These are phyloP conservation scores for Botrytis fragariae DNA, from an alignment of 2,329 filamentous ascomycete species.

Conservation along the genomic window DNA sequence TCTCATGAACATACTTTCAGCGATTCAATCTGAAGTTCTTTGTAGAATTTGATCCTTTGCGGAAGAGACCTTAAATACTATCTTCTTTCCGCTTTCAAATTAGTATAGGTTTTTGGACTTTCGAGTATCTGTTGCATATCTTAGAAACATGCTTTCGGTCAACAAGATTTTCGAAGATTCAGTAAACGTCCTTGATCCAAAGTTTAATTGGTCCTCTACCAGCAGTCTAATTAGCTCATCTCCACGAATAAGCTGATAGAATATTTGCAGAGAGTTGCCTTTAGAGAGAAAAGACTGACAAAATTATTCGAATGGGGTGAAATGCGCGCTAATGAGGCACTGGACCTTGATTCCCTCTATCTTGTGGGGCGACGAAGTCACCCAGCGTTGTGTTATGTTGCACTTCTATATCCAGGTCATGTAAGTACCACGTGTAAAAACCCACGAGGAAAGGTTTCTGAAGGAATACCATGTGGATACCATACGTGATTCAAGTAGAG, in stretches of 20 bases:
- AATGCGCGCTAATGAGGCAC: neutral
- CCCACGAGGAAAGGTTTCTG: neutral
- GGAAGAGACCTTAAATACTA: accelerated
- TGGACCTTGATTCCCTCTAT: neutral
- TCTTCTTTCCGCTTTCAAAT: neutral
- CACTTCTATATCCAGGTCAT: neutral
- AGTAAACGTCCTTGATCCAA: neutral
- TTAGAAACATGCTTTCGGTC: neutral
- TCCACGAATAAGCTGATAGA: neutral
- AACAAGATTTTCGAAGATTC: too few species aligned
- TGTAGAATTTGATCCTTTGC: accelerated
- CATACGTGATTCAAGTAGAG: neutral
- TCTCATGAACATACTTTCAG: neutral
- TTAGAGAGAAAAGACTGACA: neutral
- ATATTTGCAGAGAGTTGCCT: neutral
- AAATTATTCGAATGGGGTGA: neutral
- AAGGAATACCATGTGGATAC: neutral
- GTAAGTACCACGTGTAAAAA: neutral
- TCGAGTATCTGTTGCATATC: neutral
- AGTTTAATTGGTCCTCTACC: neutral
- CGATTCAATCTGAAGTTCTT: neutral
- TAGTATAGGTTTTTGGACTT: neutral
- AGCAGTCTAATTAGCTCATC: neutral
- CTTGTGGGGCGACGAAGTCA: neutral
- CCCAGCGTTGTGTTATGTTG: neutral